A percentile compares a stretch with the other conserved stretches of the same genome.
Conservation (phyloP, 257 asterid species). For the Solanum pennellii region DNA sequence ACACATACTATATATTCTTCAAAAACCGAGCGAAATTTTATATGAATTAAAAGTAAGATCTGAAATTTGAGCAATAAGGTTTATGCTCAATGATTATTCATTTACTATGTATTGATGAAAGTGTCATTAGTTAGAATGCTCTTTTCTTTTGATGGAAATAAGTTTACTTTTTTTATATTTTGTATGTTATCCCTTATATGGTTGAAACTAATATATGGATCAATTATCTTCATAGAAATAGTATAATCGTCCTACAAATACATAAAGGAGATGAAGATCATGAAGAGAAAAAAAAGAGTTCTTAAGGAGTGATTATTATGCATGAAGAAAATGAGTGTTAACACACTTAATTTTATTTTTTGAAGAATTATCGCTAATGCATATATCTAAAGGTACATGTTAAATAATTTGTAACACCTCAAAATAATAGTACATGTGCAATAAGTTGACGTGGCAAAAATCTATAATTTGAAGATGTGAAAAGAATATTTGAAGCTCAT, state of each 20-base stretch:
- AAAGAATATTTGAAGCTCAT: background rate
- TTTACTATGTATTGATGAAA: background rate
- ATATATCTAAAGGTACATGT: background rate
- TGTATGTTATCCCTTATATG: background rate
- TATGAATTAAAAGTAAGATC: background rate
- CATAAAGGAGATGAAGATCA: background rate
- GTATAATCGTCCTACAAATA: background rate
- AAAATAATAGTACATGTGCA: background rate
- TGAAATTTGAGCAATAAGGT: background rate
- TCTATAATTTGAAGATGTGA: background rate
- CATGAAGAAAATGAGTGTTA: background rate
- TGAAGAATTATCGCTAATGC: background rate
- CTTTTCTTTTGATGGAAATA: background rate
- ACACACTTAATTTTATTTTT: background rate
- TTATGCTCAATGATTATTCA: background rate
- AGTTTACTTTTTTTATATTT: background rate
- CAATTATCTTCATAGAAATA: background rate
- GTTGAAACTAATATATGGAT: background rate
- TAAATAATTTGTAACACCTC: background rate
- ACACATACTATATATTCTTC: background rate
- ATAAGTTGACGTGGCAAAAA: background rate
- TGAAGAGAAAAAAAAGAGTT: background rate
- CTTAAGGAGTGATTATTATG: background rate
- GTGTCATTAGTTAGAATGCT: background rate
- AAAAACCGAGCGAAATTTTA: background rate